Evolutionary conservation across 2,329 filamentous ascomycete genomes (phyloP).

Genomic region (Diplodia corticola): DNA sequence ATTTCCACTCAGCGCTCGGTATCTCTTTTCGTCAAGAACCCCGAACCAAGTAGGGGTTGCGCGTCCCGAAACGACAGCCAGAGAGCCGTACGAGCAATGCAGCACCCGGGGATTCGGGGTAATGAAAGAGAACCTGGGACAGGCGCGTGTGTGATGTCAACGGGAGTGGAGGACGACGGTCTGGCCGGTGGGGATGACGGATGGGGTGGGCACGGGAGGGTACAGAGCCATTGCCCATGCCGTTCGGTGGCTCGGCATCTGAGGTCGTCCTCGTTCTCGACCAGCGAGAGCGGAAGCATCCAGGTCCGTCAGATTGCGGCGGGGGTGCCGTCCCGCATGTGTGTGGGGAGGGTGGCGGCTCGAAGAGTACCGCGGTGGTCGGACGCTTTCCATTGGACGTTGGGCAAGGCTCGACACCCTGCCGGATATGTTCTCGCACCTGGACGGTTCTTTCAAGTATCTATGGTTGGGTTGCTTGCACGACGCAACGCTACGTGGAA

Average conservation of each 20-base stretch:
- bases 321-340: neutral
- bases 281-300: neutral
- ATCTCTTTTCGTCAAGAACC: neutral
- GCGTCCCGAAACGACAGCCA: neutral
- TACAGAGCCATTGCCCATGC: neutral
- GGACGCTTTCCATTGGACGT: neutral
- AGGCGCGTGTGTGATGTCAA: neutral
- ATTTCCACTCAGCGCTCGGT: constrained; percentile 1
- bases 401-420: neutral
- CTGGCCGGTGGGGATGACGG: neutral
- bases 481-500: neutral
- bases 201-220: neutral
- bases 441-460: neutral
- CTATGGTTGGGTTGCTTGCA: neutral
- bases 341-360: neutral
- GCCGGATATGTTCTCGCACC: neutral
- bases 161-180: neutral
- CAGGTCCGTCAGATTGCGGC: neutral
- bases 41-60: neutral
- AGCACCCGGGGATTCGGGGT: neutral
- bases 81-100: neutral
- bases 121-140: neutral
- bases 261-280: neutral
- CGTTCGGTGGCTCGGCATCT: neutral
- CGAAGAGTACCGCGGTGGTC: neutral